Percentiles rank a stretch among this genome's conserved stretches.
Evolutionary conservation across 441 rosid species (phyloP).

Genomic region (Oxalis stricta): DNA sequence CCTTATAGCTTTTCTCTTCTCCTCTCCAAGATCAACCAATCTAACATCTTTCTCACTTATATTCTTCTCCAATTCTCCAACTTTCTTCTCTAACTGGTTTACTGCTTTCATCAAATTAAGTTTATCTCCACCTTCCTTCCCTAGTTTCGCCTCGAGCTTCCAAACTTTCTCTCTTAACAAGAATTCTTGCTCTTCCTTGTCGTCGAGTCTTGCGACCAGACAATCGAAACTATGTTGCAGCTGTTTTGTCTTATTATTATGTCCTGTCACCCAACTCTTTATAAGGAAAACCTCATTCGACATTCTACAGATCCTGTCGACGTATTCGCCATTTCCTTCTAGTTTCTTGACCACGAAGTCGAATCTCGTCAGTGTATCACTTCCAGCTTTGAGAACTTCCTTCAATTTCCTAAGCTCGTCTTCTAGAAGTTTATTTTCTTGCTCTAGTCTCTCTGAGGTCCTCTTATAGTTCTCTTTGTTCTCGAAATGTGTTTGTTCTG

Average conservation of each 20-base stretch:
- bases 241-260: slow-evolving; percentile 13
- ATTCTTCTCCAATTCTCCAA: slow-evolving; percentile 29
- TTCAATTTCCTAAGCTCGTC: slow-evolving; percentile 26
- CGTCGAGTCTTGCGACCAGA: slow-evolving; percentile 12
- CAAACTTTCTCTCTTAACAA: slow-evolving; percentile 21
- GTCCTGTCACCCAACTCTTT: slow-evolving; percentile 23
- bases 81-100: slow-evolving; percentile 20
- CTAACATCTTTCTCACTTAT: slow-evolving; percentile 24
- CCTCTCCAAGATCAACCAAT: slow-evolving; percentile 39
- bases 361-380: slow-evolving; percentile 11
- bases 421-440: slow-evolving; percentile 22
- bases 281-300: slow-evolving; percentile 30
- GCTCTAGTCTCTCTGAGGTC: slow-evolving; percentile 20
- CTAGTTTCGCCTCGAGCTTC: slow-evolving; percentile 24
- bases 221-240: slow-evolving; percentile 14
- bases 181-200: slow-evolving; percentile 21
- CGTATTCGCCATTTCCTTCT: slow-evolving; percentile 18
- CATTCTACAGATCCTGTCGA: slow-evolving; percentile 22
- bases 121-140: slow-evolving; percentile 24
- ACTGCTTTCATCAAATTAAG: slow-evolving; percentile 11
- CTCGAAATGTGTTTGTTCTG: slow-evolving; percentile 59
- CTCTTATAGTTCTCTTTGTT: slow-evolving; percentile 31
- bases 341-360: slow-evolving; percentile 21
- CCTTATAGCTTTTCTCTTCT: slow-evolving; percentile 82
- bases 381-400: slow-evolving; percentile 17